A percentile compares a stretch with the other conserved stretches of the same genome.
Evolutionary conservation across 192 early-diverging fungal genomes (phyloP).

Genomic region (Podila clonocystis): DNA sequence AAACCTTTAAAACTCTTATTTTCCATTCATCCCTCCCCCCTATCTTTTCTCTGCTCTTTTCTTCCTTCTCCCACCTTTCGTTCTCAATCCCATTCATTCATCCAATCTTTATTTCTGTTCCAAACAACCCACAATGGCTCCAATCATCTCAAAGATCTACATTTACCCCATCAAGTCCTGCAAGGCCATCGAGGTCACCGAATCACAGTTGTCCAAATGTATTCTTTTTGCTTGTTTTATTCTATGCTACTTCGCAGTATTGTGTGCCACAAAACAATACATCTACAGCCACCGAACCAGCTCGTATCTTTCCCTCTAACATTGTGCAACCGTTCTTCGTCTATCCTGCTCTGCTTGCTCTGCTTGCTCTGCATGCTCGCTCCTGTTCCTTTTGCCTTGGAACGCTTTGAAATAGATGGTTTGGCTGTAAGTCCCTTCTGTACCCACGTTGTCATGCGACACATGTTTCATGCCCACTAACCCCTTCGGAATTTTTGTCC

Average conservation of each 20-base stretch:
- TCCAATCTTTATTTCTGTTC: background rate
- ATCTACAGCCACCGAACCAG: too few relatives aligned
- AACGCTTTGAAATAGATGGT: background rate
- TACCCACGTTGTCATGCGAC: background rate
- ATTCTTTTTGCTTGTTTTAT: background rate
- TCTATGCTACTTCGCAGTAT: too few relatives aligned
- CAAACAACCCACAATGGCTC: constrained; percentile 24
- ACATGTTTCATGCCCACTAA: background rate
- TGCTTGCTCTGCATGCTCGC: background rate
- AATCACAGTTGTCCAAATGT: constrained; percentile 44
- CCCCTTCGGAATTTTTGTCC: background rate
- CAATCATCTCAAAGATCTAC: constrained; percentile 47
- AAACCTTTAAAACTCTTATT: too few relatives aligned
- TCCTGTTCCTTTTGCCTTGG: background rate
- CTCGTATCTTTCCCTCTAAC: background rate
- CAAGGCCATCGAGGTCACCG: constrained; percentile 52
- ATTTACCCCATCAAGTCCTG: constrained; percentile 71
- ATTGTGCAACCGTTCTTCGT: background rate
- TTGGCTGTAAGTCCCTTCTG: background rate
- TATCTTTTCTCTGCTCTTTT: background rate
- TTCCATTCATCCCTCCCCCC: too few relatives aligned
- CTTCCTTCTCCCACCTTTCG: background rate
- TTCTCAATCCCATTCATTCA: background rate
- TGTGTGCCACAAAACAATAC: too few relatives aligned
- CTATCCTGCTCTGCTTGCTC: background rate